These are phyloP conservation scores for Glycine tomentella DNA, from an alignment of 306 rosid species.

Conservation along the genomic window DNA sequence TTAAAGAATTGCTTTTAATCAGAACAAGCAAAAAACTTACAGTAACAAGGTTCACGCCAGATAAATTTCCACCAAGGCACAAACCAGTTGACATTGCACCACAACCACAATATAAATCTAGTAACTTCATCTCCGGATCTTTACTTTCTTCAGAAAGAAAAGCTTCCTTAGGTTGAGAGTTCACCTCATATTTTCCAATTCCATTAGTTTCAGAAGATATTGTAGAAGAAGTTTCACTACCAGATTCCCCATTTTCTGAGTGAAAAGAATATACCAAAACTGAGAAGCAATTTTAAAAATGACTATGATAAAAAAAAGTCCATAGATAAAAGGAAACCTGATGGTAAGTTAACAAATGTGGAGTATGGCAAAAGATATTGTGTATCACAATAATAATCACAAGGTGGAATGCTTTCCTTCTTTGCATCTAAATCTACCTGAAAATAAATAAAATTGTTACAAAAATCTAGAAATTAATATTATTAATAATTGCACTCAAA, in stretches of 20 bases:
- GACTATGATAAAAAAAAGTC: not conserved
- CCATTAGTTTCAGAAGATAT: conserved; percentile 68
- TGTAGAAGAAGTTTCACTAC: conserved; percentile 71
- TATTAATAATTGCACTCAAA: not conserved
- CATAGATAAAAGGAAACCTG: conserved; percentile 48
- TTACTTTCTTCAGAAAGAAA: conserved; percentile 25
- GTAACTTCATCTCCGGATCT: conserved; percentile 55
- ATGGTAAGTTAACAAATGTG: conserved; percentile 62
- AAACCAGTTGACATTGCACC: conserved; percentile 97
- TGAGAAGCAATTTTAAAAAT: conserved; percentile 17
- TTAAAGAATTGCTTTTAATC: not conserved
- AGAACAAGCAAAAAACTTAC: conserved; percentile 51
- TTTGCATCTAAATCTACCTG: conserved; percentile 56
- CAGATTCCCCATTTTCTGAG: conserved; percentile 50
- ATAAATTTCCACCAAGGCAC: conserved; percentile 70
- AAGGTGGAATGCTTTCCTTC: conserved; percentile 48
- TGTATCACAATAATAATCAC: conserved; percentile 66
- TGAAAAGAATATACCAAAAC: not conserved
- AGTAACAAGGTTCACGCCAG: conserved; percentile 72
- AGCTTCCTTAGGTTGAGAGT: conserved; percentile 39
- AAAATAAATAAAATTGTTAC: not conserved
- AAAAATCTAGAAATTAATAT: not conserved
- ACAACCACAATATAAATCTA: conserved; percentile 86
- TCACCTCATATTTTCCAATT: conserved; percentile 47
- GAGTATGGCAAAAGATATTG: conserved; percentile 66